Conservation (phyloP, 1,139 yeast genomes). For the Pichia sp. region DNA sequence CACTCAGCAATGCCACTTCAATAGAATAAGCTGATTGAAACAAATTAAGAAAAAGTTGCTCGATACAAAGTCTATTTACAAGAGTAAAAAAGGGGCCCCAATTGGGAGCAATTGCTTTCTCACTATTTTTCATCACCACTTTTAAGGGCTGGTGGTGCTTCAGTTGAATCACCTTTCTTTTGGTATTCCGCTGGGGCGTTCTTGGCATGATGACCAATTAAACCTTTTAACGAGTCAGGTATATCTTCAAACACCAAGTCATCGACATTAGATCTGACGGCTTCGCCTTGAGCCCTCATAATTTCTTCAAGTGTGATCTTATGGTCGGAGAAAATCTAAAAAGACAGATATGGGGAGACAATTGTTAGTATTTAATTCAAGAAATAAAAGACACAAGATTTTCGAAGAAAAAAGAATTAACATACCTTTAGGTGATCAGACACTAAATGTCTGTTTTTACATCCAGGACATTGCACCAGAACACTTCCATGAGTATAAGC, state of each 20-base stretch:
- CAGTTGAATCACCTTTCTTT: constrained; percentile 10
- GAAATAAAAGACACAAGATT: no score
- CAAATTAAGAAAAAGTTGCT: no score
- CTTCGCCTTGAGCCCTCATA: constrained; percentile 68
- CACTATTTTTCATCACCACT: background rate
- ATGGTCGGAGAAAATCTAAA: constrained; percentile 51
- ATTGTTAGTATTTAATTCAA: background rate
- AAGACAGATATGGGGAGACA: background rate
- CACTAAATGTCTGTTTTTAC: constrained; percentile 80
- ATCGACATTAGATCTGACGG: constrained; percentile 49
- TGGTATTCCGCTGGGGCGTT: constrained; percentile 45
- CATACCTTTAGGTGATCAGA: constrained; percentile 76
- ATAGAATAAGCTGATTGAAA: no score
- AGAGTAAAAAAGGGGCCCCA: background rate
- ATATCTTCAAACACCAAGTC: constrained; percentile 68
- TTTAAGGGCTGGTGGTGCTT: constrained; percentile 6
- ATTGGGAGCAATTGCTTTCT: background rate
- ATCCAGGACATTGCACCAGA: constrained; percentile 84
- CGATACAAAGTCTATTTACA: background rate
- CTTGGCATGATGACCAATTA: constrained; percentile 56
- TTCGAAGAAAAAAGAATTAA: background rate
- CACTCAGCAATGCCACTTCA: no score
- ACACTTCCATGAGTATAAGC: constrained; percentile 86
- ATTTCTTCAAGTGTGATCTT: constrained; percentile 73
- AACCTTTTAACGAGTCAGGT: constrained; percentile 49